Base-by-base conservation (phyloP, 75 land plant species). In the Picea sitchensis region DNA sequence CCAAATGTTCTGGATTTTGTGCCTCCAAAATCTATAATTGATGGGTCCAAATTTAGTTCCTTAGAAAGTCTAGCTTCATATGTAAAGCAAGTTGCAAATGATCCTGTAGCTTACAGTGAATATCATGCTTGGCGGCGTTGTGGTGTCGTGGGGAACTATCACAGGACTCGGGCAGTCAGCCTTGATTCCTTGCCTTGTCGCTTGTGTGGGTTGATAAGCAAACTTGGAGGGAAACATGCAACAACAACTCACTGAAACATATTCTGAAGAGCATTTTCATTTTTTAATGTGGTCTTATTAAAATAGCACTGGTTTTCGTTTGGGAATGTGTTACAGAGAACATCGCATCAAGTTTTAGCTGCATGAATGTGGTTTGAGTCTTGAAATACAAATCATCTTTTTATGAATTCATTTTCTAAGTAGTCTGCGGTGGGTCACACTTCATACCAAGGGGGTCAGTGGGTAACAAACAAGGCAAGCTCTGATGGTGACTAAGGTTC, bases 81-180 rank as follows among this genome's bases (percentile, higher is more conserved):
- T 86, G 93, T 96, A 60, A 94, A 91, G 75, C 74, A 74, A 18
- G 78, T 96, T 9, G 98, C 95, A 17, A 80, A 84, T 68, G 94
- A 94, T 65, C 94, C 99, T 21, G 95, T 94, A 4, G 93, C 91
- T 5, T 96, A 94, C 85, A 87, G 94, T 1, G 95, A 90, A 86
- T 96, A 89, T 80, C 99, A 96, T 79, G 99, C 99, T 5, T 96
- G 99, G 99, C 88, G 99, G 30, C 74, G 99, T 80, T 96, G 99
- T 82, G 98, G 99, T 2, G 90, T 94, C 8, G 38, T 92, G 79
- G 99, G 98, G 69, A 87, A 86, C 67, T 96, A 94, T 81, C 84
- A 83, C 62, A 88, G 74, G 79, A 77, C 93, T 0, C 79, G 99
- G 32, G 91, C 92, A 5, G 80, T 79, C n/a, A 96, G 99, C 82